A percentile compares a stretch with the other conserved stretches of the same genome.
These are phyloP conservation scores for Tetrahymena thermophila DNA, from an alignment of 73 alveolate genomes.

Conservation along the genomic window DNA sequence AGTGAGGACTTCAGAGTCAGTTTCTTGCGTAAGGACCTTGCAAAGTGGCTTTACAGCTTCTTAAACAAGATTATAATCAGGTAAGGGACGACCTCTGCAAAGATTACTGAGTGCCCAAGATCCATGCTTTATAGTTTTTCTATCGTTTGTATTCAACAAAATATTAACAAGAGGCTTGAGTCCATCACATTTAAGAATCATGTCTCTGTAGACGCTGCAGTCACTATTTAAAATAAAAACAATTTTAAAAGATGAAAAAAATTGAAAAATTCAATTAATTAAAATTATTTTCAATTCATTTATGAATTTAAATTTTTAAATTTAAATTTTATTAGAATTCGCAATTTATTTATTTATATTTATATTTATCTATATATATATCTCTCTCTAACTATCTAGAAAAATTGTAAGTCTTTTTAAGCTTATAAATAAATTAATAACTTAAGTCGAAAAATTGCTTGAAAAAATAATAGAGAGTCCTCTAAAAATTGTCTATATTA, in stretches of 20 bases:
- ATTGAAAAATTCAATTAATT: no score
- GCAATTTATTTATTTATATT: no score
- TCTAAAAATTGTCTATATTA: no score
- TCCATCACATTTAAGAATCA: conserved; percentile 72
- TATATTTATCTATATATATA: no score
- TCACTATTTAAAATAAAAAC: conserved; percentile 33
- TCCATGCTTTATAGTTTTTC: conserved; percentile 68
- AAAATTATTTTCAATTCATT: no score
- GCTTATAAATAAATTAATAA: no score
- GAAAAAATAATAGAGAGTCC: no score
- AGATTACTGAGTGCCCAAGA: conserved; percentile 94
- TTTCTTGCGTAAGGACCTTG: conserved; percentile 61
- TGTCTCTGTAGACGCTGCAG: conserved; percentile 68
- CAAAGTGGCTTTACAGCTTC: conserved; percentile 72
- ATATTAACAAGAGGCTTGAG: conserved; percentile 70
- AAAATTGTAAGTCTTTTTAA: no score
- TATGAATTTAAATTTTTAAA: no score
- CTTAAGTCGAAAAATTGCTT: no score
- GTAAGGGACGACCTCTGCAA: conserved; percentile 93
- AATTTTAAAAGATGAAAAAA: background rate
- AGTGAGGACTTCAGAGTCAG: conserved; percentile 78
- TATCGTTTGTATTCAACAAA: conserved; percentile 56
- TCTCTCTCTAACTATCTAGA: no score
- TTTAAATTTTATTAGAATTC: no score
- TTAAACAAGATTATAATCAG: conserved; percentile 51